Evolutionary conservation across 176 grass and related monocot species (phyloP), one percentile per base, ranked within the genome.

Genomic region (Pontederia crassipes): DNA sequence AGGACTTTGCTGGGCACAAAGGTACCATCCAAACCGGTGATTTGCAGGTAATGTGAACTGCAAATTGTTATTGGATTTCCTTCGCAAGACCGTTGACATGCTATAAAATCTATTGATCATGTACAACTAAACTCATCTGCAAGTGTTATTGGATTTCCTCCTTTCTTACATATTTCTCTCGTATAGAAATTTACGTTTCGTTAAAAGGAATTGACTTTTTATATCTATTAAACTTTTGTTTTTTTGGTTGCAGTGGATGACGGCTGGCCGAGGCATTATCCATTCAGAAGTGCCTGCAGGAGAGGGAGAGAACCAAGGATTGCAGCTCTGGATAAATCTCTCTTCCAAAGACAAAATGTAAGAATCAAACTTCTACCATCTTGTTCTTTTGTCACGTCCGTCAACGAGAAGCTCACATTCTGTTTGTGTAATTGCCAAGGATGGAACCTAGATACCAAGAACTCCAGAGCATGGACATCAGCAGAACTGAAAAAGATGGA

Each of bases 321-420:
- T 95, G 2, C 84, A 88, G 60, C 84, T 95, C 24, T 95, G 85
- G 89, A 88, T 95, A 62, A 88, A 95, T 78, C 89, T 95, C 40
- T 74, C 89, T 11, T 77, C 89, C 13, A 82, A 82, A 12, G 89
- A 95, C 73, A 95, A 88, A 77, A 85, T 95, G 89, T 94, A 87
- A 1, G 6, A 0, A 14, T 0, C 28, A 0, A 16, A 48, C 17
- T 8, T 47, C 54, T 9, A 20, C 56, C 35, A 55, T 8, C 28
- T 66, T 26, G 8, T 18, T 24, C 20, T 14, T 4, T 1, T 49
- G 24, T 8, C 49, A 11, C 1, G 15, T 3, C 28, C 16, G 8
- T 26, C 26, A 12, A 28, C 45, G 14, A 8, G 46, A 26, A 40
- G 58, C 54, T 65, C 20, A 49, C 55, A 60, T 11, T 61, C 9